Conservation (phyloP, 495 filamentous ascomycete species). For the Podospora pseudocomata region DNA sequence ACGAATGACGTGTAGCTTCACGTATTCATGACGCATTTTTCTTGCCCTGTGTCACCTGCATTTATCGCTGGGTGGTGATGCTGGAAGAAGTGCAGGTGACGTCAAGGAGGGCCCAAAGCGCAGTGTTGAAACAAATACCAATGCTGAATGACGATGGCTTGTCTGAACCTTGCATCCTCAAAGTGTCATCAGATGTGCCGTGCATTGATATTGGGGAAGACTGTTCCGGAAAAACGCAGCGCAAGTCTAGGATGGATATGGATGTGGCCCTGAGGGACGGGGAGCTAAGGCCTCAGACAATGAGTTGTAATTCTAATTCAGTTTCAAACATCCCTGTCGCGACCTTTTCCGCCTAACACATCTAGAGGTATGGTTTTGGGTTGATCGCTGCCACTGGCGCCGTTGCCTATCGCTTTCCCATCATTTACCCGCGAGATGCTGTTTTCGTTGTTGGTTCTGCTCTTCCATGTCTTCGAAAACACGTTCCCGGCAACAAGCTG, state of each 20-base stretch:
- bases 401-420: neutral
- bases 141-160: neutral
- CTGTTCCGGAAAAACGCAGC: neutral
- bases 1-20: neutral
- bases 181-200: neutral
- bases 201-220: neutral
- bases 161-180: neutral
- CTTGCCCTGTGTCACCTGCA: neutral
- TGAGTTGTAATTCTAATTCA: too few species aligned
- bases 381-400: too few species aligned
- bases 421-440: neutral
- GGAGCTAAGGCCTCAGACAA: too few species aligned
- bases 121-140: neutral
- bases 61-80: neutral
- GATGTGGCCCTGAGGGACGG: too few species aligned
- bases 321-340: too few species aligned
- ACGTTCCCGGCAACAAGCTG: neutral
- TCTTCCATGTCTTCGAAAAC: neutral
- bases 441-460: neutral
- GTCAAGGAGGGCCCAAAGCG: slow-evolving; percentile 1
- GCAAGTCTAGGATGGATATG: too few species aligned
- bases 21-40: neutral
- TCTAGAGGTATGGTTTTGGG: too few species aligned
- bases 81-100: neutral
- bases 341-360: too few species aligned